Evolutionary conservation across 164 flowering plant genomes (phyloP).

Genomic region (Pachysandra terminalis): DNA sequence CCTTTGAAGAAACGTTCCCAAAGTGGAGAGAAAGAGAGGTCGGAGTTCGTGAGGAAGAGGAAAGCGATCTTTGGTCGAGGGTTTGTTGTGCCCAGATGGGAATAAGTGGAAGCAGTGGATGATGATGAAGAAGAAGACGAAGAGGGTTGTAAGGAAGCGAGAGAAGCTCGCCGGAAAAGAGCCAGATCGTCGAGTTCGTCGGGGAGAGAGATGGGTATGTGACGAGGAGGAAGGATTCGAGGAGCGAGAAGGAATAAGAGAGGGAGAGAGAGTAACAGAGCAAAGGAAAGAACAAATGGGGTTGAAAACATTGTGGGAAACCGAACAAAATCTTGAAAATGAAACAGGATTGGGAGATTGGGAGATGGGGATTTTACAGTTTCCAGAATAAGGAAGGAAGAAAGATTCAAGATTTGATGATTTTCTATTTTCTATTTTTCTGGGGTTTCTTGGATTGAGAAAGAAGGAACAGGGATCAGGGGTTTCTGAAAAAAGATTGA

Average conservation of each 20-base stretch:
- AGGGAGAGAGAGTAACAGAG: constrained; percentile 56
- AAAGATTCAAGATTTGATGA: no score
- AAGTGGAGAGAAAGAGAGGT: constrained; percentile 67
- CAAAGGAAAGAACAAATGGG: constrained; percentile 41
- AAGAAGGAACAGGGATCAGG: no score
- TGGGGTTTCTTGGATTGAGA: no score
- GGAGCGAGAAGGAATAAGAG: constrained; percentile 54
- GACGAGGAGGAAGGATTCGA: constrained; percentile 44
- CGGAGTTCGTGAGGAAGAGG: constrained; percentile 81
- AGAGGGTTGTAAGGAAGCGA: constrained; percentile 17
- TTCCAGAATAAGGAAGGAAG: not conserved
- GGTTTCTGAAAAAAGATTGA: no score
- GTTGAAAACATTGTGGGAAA: constrained; percentile 30
- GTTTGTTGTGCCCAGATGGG: constrained; percentile 32
- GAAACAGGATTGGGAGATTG: not conserved
- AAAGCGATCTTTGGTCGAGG: constrained; percentile 73
- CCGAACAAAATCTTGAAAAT: not conserved
- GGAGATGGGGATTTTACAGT: not conserved
- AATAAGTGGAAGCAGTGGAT: constrained; percentile 10
- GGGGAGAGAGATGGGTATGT: constrained; percentile 43
- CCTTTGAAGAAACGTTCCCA: constrained; percentile 72
- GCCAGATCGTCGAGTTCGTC: constrained; percentile 79
- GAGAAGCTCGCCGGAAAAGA: constrained; percentile 62
- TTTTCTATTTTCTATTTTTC: no score
- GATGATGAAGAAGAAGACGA: constrained; percentile 8